Conservation (phyloP, 768 basidiomycete species). For the Glaciozyma antarctica region DNA sequence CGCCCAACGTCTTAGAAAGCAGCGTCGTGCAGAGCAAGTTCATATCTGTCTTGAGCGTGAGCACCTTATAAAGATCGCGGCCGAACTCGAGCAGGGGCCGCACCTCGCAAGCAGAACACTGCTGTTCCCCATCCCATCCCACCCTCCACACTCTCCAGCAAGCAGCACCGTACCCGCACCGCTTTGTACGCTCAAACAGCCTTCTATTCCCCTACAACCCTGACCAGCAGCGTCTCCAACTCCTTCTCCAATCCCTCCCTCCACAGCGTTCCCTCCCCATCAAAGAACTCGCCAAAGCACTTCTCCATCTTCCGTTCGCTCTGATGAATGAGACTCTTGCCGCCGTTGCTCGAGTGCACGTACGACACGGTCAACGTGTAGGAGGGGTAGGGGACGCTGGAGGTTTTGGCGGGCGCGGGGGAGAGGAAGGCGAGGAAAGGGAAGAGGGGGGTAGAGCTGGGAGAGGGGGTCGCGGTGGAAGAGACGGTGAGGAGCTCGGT, state of each 20-base stretch:
- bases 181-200: too few species aligned
- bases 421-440: conserved; percentile 7
- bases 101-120: too few species aligned
- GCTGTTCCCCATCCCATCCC: too few species aligned
- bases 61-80: too few species aligned
- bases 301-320: neutral
- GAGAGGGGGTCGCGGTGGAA: neutral
- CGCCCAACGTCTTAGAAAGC: too few species aligned
- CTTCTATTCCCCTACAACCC: conserved; percentile 2
- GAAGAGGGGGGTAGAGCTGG: neutral
- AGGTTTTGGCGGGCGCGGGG: neutral
- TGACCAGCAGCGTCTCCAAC: conserved; percentile 1
- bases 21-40: too few species aligned
- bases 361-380: conserved; percentile 17
- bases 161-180: too few species aligned
- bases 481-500: conserved; percentile 21
- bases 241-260: conserved; percentile 3
- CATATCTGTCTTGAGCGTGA: too few species aligned
- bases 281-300: conserved; percentile 7
- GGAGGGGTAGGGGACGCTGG: conserved; percentile 10
- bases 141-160: too few species aligned
- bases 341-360: conserved; percentile 16
- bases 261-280: conserved; percentile 6
- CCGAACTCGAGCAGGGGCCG: too few species aligned
- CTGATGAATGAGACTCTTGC: conserved; percentile 15